Percentiles rank a stretch among this genome's conserved stretches.
These are phyloP conservation scores for Myxozyma monticola DNA, from an alignment of 805 yeast species.

Conservation along the genomic window DNA sequence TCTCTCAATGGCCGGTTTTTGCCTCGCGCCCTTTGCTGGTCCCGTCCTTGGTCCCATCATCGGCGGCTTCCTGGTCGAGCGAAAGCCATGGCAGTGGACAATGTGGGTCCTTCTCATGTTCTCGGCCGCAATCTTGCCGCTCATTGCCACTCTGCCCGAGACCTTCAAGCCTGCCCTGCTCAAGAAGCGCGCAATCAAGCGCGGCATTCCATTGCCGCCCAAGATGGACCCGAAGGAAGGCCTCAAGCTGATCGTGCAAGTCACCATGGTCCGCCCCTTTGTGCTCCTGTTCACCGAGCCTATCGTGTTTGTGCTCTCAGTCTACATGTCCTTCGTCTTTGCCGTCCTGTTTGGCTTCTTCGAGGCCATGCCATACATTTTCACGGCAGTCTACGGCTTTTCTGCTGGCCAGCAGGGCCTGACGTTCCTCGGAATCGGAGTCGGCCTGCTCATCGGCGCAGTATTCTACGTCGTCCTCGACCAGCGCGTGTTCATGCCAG, in stretches of 20 bases:
- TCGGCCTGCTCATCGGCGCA: constrained; percentile 48
- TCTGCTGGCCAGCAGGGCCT: constrained; percentile 53
- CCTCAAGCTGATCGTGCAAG: constrained; percentile 48
- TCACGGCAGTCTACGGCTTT: constrained; percentile 49
- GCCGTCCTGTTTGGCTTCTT: constrained; percentile 58
- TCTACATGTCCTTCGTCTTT: constrained; percentile 54
- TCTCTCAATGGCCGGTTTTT: constrained; percentile 70
- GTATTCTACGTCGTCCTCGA: constrained; percentile 24
- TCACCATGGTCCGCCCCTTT: constrained; percentile 61
- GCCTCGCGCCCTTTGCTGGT: constrained; percentile 60
- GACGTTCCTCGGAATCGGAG: constrained; percentile 60
- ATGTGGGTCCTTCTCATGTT: constrained; percentile 72
- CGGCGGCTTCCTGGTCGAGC: constrained; percentile 55
- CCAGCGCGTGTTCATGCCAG: constrained; percentile 11
- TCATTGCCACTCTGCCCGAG: constrained; percentile 56
- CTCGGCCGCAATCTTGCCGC: constrained; percentile 54
- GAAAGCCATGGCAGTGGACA: constrained; percentile 61
- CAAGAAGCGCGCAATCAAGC: constrained; percentile 57
- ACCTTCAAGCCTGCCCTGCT: constrained; percentile 71
- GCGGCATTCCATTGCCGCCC: constrained; percentile 47
- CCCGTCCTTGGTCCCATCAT: constrained; percentile 51
- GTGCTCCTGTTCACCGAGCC: constrained; percentile 74
- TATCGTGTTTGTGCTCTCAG: constrained; percentile 58
- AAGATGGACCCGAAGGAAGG: constrained; percentile 37
- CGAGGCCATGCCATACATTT: constrained; percentile 57